phyloP scores from a whole-genome alignment of 2,329 filamentous ascomycete species.

The Aspergillus sp. region DNA sequence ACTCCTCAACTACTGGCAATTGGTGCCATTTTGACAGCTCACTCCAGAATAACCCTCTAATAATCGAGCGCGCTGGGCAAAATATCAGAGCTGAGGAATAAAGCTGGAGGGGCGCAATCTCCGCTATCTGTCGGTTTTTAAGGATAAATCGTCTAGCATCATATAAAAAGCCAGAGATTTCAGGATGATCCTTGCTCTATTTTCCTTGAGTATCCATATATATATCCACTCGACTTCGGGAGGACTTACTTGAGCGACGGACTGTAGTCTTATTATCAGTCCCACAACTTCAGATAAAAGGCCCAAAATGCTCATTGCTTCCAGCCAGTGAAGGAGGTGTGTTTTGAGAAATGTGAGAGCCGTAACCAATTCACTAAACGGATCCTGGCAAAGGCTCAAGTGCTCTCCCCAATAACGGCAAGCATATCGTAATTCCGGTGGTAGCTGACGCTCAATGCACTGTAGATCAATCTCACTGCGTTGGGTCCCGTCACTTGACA shows the following conservation, averaged over 20 bases:
- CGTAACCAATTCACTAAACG: no score
- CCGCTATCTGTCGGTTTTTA: conserved; percentile 25
- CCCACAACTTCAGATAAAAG: conserved; percentile 16
- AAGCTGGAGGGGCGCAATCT: conserved; percentile 35
- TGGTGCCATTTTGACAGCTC: conserved; percentile 15
- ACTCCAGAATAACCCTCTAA: no score
- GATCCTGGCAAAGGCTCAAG: no score
- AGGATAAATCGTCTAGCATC: conserved; percentile 35
- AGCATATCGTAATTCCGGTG: conserved; percentile 23
- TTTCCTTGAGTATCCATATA: not conserved
- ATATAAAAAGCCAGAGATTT: conserved; percentile 24
- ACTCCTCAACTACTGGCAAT: conserved; percentile 11
- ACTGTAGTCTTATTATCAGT: conserved; percentile 15
- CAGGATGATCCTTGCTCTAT: not conserved
- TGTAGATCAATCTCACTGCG: conserved; percentile 6
- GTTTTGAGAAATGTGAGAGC: conserved; percentile 19
- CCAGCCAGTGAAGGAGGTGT: conserved; percentile 30
- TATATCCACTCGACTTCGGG: not conserved
- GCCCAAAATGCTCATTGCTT: conserved; percentile 24
- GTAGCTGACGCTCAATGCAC: conserved; percentile 11
- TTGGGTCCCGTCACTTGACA: conserved; percentile 7
- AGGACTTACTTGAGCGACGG: conserved; percentile 12
- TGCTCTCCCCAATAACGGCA: conserved; percentile 31
- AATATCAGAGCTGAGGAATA: conserved; percentile 37
- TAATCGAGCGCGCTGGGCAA: conserved; percentile 25